A percentile compares a stretch with the other conserved stretches of the same genome.
These are phyloP conservation scores for Cinchona pubescens DNA, from an alignment of 257 asterid species.

Conservation along the genomic window DNA sequence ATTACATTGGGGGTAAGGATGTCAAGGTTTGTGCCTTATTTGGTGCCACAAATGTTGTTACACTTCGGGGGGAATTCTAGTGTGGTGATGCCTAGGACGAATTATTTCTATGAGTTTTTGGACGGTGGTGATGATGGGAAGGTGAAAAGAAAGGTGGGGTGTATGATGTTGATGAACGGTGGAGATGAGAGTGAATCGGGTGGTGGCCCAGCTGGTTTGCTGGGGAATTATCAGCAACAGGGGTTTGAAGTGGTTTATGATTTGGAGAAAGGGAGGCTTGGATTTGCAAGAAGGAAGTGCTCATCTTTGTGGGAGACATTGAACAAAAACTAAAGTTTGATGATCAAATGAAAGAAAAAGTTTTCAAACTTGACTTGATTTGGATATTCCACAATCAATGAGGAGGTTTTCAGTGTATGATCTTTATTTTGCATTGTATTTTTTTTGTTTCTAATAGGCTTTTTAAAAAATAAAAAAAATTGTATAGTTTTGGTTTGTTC, in stretches of 20 bases:
- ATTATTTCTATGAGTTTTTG: conserved; percentile 67
- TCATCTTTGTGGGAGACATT: conserved; percentile 76
- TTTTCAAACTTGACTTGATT: too few species aligned
- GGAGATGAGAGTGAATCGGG: conserved; percentile 67
- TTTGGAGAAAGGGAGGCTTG: conserved; percentile 64
- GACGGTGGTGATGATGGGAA: conserved; percentile 41
- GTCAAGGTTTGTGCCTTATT: conserved; percentile 4
- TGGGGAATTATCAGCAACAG: conserved; percentile 95
- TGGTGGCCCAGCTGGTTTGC: conserved; percentile 87
- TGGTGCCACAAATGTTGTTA: conserved; percentile 46
- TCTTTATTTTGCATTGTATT: conserved; percentile 10
- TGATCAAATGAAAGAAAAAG: too few species aligned
- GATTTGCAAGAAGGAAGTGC: conserved; percentile 80
- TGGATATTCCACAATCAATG: too few species aligned
- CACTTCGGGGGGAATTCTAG: conserved; percentile 81
- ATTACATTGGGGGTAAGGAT: conserved; percentile 30
- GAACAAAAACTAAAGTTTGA: conserved; percentile 40
- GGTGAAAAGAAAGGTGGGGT: conserved; percentile 53
- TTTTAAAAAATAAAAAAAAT: too few species aligned
- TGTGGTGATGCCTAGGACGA: conserved; percentile 76
- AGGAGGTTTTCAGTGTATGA: background rate
- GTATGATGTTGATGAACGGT: conserved; percentile 85
- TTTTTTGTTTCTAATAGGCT: conserved; percentile 14
- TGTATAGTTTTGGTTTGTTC: background rate
- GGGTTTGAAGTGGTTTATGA: conserved; percentile 97